A percentile compares a stretch with the other conserved stretches of the same genome.
Conservation (phyloP, 495 filamentous ascomycete species). For the Talaromyces trachyspermus region DNA sequence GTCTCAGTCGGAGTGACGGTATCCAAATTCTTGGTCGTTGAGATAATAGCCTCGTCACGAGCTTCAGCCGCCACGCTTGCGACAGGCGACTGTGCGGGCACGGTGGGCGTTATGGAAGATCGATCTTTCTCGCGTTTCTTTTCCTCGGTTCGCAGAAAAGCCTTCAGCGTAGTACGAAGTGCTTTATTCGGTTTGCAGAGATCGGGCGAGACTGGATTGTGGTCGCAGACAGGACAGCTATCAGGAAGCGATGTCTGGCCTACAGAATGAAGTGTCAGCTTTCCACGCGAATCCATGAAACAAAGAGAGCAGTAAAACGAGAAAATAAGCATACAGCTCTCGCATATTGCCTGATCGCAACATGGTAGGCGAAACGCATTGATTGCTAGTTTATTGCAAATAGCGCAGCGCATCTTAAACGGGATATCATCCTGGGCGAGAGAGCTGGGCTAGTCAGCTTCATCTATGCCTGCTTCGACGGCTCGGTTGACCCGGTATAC, state of each 20-base stretch:
- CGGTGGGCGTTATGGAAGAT: conserved; percentile 28
- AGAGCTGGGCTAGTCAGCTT: conserved; percentile 41
- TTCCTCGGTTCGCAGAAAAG: conserved; percentile 78
- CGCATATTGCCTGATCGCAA: conserved; percentile 92
- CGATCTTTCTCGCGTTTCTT: conserved; percentile 69
- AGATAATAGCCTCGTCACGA: neutral
- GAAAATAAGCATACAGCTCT: conserved; percentile 59
- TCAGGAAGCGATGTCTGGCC: conserved; percentile 71
- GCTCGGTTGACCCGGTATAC: no score
- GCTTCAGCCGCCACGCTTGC: conserved; percentile 14
- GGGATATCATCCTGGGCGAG: conserved; percentile 81
- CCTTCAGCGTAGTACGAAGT: conserved; percentile 78
- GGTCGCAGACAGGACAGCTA: conserved; percentile 87
- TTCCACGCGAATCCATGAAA: no score
- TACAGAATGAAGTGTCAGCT: conserved; percentile 32
- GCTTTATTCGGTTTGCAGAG: conserved; percentile 86
- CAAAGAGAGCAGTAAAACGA: neutral
- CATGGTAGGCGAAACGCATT: conserved; percentile 89
- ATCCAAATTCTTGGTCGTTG: neutral
- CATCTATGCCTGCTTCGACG: neutral
- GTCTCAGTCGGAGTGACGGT: neutral
- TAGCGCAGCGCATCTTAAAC: conserved; percentile 87
- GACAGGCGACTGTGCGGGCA: conserved; percentile 16
- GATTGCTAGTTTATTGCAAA: conserved; percentile 83
- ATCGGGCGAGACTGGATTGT: conserved; percentile 73